phyloP scores from a whole-genome alignment of 176 grass and related monocot genomes.

The Eremochloa ophiuroides region DNA sequence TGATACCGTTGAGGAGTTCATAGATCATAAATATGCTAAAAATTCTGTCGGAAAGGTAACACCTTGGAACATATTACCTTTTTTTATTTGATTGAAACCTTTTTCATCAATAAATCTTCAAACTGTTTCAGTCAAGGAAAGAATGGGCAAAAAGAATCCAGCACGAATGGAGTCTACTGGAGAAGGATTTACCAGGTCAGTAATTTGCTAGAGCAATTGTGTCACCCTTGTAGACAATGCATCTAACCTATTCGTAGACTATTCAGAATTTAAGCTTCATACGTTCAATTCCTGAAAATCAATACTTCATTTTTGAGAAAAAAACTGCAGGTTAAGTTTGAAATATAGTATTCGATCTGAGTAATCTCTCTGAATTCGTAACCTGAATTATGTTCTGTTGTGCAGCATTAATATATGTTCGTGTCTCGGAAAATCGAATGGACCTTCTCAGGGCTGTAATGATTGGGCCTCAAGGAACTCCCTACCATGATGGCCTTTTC shows the following conservation, averaged over 20 bases:
- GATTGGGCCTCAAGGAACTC: constrained; percentile 77
- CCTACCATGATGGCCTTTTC: constrained; percentile 95
- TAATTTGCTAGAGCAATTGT: constrained; percentile 2
- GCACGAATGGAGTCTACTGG: constrained; percentile 79
- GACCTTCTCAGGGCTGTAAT: constrained; percentile 93
- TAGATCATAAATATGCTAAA: constrained; percentile 68
- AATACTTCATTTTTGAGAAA: background rate
- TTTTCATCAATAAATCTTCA: background rate
- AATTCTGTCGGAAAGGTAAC: constrained; percentile 45
- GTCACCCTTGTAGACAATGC: background rate
- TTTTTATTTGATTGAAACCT: background rate
- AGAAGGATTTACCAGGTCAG: constrained; percentile 87
- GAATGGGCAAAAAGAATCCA: constrained; percentile 84
- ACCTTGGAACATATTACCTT: background rate
- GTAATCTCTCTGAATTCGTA: background rate
- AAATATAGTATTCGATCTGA: background rate
- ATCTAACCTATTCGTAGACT: background rate
- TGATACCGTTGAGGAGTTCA: constrained; percentile 68
- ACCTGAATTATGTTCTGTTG: background rate
- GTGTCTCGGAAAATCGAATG: constrained; percentile 80
- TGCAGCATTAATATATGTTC: constrained; percentile 69
- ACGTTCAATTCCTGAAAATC: background rate
- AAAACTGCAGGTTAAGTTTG: background rate
- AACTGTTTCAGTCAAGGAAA: constrained; percentile 49
- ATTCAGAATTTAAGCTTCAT: background rate